A percentile compares a stretch with the other conserved stretches of the same genome.
phyloP scores from a whole-genome alignment of 805 yeast species.

The Wickerhamiella musiphila region DNA sequence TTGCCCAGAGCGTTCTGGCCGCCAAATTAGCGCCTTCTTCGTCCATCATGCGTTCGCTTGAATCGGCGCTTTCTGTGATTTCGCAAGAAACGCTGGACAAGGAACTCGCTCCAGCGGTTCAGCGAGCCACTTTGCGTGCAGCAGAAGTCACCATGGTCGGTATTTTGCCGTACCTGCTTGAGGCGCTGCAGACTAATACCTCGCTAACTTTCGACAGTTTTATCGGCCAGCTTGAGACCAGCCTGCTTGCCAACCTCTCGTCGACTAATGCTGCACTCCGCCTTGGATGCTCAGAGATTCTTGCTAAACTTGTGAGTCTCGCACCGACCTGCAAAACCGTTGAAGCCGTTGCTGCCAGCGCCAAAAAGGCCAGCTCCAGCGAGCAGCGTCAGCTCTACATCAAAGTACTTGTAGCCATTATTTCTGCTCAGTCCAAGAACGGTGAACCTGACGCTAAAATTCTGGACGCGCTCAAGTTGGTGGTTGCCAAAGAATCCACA shows the following conservation, averaged over 20 bases:
- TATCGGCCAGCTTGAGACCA: too few species aligned
- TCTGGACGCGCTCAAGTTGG: conserved; percentile 28
- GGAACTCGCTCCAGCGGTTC: conserved; percentile 40
- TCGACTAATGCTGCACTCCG: conserved; percentile 57
- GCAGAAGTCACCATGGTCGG: conserved; percentile 51
- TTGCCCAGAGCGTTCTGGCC: conserved; percentile 18
- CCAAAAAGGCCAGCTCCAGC: conserved; percentile 41
- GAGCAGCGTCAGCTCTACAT: conserved; percentile 49
- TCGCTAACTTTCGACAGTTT: too few species aligned
- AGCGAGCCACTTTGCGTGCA: conserved; percentile 59
- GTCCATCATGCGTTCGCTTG: conserved; percentile 19
- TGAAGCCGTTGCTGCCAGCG: conserved; percentile 31
- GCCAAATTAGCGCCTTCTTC: conserved; percentile 15
- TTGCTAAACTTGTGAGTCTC: conserved; percentile 17
- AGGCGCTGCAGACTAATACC: conserved; percentile 33
- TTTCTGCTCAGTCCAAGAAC: conserved; percentile 18
- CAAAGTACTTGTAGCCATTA: conserved; percentile 25
- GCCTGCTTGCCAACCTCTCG: conserved; percentile 39
- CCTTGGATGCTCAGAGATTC: conserved; percentile 27
- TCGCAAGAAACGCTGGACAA: conserved; percentile 24
- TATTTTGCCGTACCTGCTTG: conserved; percentile 36
- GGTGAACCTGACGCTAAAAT: conserved; percentile 18
- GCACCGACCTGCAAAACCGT: conserved; percentile 11
- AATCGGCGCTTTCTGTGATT: conserved; percentile 27
- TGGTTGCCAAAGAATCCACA: conserved; percentile 58